These are phyloP conservation scores for Monosporascus sp. DNA, from an alignment of 2,329 filamentous ascomycete species.

Conservation along the genomic window DNA sequence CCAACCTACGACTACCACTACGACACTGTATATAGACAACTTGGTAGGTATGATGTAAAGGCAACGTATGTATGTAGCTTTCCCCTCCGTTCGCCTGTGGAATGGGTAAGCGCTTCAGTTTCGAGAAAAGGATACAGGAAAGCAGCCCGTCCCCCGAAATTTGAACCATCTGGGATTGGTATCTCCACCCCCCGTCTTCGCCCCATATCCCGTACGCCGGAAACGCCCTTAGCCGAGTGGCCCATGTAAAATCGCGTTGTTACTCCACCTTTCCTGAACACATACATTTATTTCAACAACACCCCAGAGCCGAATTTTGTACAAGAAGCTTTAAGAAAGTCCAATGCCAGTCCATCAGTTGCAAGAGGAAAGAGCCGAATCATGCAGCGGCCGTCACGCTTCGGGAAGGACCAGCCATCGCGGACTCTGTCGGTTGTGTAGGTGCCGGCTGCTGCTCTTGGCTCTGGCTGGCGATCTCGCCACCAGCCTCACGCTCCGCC, in stretches of 20 bases:
- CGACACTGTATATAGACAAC: no score
- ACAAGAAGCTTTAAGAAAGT: conserved; percentile 22
- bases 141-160: conserved; percentile 14
- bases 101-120: no score
- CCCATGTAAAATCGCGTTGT: not conserved
- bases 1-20: no score
- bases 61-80: no score
- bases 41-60: no score
- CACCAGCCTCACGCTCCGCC: conserved; percentile 73
- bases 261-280: conserved; percentile 13
- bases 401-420: conserved; percentile 26
- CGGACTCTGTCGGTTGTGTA: conserved; percentile 25
- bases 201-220: conserved; percentile 17
- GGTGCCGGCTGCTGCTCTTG: conserved; percentile 31
- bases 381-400: conserved; percentile 26
- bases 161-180: conserved; percentile 27
- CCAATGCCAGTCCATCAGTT: conserved; percentile 10
- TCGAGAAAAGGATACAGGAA: not conserved
- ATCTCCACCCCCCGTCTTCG: conserved; percentile 22
- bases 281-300: conserved; percentile 18
- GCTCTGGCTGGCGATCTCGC: conserved; percentile 51
- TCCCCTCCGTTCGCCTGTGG: no score
- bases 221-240: conserved; percentile 20
- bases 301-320: conserved; percentile 24
- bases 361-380: conserved; percentile 1